phyloP scores from a whole-genome alignment of 2,329 filamentous ascomycete species.

The Fusarium foetens region DNA sequence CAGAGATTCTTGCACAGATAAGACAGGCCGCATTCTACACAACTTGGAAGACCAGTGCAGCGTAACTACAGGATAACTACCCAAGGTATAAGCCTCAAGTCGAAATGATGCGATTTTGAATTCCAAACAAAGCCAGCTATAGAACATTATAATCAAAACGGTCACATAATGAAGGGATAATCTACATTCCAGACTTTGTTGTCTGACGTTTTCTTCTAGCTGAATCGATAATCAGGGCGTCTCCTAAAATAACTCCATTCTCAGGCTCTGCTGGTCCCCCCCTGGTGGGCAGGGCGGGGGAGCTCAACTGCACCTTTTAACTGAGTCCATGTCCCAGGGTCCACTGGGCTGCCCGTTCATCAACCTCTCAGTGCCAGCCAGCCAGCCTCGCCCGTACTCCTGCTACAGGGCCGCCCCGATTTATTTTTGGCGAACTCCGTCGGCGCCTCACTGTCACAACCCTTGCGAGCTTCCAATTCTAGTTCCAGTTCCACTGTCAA shows the following conservation, averaged over 20 bases:
- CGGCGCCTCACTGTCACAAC: slow-evolving; percentile 36
- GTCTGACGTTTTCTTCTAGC: slow-evolving; percentile 27
- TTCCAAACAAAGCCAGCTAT: slow-evolving; percentile 25
- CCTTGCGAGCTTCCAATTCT: slow-evolving; percentile 36
- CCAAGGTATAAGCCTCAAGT: slow-evolving; percentile 7
- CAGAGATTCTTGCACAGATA: not conserved
- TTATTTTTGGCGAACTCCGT: slow-evolving; percentile 34
- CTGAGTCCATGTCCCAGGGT: slow-evolving; percentile 1
- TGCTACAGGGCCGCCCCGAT: slow-evolving; percentile 23
- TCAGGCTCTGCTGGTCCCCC: slow-evolving; percentile 4
- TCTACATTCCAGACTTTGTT: slow-evolving; percentile 32
- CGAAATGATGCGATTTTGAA: slow-evolving; percentile 22
- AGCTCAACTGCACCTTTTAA: slow-evolving; percentile 10
- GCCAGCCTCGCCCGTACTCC: slow-evolving; percentile 15
- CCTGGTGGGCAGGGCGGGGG: slow-evolving; percentile 8
- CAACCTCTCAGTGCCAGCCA: not conserved
- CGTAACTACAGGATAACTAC: slow-evolving; percentile 18
- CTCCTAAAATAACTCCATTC: slow-evolving; percentile 33
- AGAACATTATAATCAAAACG: slow-evolving; percentile 16
- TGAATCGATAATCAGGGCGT: slow-evolving; percentile 13
- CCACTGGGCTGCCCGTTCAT: not conserved
- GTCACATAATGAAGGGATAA: slow-evolving; percentile 21
- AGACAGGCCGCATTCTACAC: not conserved
- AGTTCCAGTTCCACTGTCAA: slow-evolving; percentile 28
- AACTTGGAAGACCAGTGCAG: not conserved